Conservation (phyloP, 2,329 filamentous ascomycete species). For the Daldinia sp. region DNA sequence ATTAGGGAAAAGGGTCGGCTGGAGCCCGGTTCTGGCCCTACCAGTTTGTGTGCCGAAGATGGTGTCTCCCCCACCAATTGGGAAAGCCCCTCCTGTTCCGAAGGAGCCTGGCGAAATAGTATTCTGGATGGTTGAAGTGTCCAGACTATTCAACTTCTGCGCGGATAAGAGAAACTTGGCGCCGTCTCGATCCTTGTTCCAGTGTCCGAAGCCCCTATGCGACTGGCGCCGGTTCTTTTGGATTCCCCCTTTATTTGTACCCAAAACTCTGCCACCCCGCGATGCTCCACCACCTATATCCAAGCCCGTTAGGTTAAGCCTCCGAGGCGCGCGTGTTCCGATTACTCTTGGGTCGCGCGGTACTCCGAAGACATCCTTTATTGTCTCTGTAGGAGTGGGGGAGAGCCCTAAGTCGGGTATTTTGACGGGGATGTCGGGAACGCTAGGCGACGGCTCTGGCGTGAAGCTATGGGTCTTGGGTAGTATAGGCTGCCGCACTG, state of each 20-base stretch:
- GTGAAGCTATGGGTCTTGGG: background rate
- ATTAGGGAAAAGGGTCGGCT: slow-evolving; percentile 1
- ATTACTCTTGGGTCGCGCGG: background rate
- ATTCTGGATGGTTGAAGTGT: background rate
- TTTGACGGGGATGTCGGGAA: background rate
- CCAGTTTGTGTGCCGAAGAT: background rate
- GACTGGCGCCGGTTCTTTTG: background rate
- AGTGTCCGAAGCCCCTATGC: background rate
- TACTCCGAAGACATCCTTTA: background rate
- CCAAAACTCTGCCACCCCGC: background rate
- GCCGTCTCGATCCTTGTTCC: background rate
- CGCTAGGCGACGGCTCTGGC: background rate
- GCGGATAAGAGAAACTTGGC: background rate
- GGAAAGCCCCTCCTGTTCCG: slow-evolving; percentile 1
- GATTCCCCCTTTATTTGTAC: background rate
- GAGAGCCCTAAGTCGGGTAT: background rate
- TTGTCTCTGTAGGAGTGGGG: background rate
- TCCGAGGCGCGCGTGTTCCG: background rate
- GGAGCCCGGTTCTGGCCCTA: background rate
- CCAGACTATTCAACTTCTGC: background rate
- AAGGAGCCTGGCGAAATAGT: background rate
- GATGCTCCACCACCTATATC: background rate
- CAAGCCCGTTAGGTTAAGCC: background rate
- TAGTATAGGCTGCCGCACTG: background rate
- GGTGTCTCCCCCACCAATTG: background rate